A percentile compares a stretch with the other conserved stretches of the same genome.
Conservation (phyloP, 2,329 filamentous ascomycete species). For the Triangularia setosa region DNA sequence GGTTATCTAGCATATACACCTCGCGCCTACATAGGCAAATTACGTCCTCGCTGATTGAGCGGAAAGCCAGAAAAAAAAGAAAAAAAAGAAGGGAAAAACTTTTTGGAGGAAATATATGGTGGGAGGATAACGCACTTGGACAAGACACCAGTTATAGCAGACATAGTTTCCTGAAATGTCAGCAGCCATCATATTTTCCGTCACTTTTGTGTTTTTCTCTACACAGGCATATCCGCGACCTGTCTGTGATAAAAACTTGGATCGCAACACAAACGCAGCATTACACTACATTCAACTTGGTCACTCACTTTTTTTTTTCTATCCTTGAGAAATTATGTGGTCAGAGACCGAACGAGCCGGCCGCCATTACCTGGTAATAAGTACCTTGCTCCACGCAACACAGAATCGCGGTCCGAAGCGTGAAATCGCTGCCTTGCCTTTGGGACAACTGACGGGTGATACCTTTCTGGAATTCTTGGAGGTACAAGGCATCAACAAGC, state of each 20-base stretch:
- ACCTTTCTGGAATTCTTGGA: not conserved
- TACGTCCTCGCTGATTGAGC: not conserved
- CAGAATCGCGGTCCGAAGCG: not conserved
- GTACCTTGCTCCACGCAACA: not conserved
- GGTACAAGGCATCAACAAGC: not conserved
- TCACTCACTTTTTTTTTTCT: too few relatives aligned
- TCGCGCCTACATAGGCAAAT: not conserved
- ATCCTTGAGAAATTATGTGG: too few relatives aligned
- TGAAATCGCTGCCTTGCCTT: too few relatives aligned
- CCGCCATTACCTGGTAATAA: too few relatives aligned
- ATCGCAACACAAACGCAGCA: not conserved
- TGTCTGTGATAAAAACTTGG: too few relatives aligned
- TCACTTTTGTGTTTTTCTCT: not conserved
- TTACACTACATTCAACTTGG: not conserved
- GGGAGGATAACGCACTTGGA: not conserved
- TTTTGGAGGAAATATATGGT: not conserved
- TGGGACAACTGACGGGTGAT: not conserved
- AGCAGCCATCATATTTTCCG: not conserved
- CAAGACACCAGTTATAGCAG: not conserved
- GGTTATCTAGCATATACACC: not conserved
- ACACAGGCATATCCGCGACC: too few relatives aligned
- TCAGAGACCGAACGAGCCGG: too few relatives aligned
- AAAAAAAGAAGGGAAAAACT: not conserved
- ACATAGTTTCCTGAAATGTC: not conserved
- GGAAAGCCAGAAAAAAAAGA: not conserved